Evolutionary conservation across 176 grass and related monocot species (phyloP).

Genomic region (Rhynchospora tenuis): DNA sequence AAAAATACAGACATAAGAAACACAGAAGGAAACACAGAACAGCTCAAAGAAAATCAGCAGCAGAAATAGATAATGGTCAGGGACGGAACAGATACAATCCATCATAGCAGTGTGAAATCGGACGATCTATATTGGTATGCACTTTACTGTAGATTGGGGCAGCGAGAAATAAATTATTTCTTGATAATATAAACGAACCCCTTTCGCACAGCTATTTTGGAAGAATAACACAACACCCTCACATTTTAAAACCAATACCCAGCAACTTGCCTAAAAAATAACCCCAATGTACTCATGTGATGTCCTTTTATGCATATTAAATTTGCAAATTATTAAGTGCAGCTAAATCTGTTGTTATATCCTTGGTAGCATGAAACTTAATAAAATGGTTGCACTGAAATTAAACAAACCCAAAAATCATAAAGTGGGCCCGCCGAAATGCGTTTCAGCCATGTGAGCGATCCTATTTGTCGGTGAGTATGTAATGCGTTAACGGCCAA

Average conservation of each 20-base stretch:
- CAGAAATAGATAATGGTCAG: no score
- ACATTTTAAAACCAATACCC: neutral
- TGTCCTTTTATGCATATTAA: neutral
- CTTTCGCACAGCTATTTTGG: neutral
- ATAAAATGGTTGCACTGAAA: neutral
- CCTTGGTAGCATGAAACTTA: neutral
- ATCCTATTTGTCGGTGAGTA: constrained; percentile 11
- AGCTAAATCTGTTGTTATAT: neutral
- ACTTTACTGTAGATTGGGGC: no score
- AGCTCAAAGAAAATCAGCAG: no score
- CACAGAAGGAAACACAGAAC: no score
- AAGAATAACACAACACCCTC: neutral
- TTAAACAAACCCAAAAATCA: neutral
- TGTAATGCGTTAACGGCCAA: neutral
- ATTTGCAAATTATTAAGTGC: neutral
- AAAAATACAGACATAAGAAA: no score
- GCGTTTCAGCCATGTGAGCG: neutral
- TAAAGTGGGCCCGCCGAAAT: neutral
- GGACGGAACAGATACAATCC: no score
- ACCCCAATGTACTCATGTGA: neutral
- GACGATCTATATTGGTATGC: no score
- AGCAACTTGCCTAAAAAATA: neutral
- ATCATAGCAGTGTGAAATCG: no score
- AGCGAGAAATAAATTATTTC: no score
- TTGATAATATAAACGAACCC: no score